phyloP scores from a whole-genome alignment of 78 protist species.

The Ministeria vibrans region DNA sequence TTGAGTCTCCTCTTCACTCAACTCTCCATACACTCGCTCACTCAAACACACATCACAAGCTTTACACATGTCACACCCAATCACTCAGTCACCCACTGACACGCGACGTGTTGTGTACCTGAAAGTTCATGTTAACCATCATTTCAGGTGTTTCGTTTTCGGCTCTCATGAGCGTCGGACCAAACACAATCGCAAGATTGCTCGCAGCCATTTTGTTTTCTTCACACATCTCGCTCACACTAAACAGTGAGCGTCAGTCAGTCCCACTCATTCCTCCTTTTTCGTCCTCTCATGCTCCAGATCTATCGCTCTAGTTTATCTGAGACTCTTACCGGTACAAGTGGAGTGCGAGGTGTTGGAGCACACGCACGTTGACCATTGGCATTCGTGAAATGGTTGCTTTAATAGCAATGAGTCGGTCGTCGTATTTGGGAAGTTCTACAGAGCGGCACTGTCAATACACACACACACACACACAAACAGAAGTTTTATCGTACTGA shows the following conservation, averaged over 20 bases:
- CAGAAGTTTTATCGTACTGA: neutral
- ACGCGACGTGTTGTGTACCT: too few relatives aligned
- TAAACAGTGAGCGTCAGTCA: neutral
- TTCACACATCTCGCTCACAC: neutral
- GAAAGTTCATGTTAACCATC: neutral
- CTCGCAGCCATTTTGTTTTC: neutral
- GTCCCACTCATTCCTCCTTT: neutral
- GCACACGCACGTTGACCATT: neutral
- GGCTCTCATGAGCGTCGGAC: conserved; percentile 12
- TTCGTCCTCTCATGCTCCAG: neutral
- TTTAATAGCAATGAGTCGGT: too few relatives aligned
- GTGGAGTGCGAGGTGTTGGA: neutral
- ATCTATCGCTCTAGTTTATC: neutral
- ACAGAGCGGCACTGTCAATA: neutral
- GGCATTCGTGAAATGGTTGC: too few relatives aligned
- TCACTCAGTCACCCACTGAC: too few relatives aligned
- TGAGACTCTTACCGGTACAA: neutral
- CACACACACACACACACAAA: neutral
- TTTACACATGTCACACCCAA: too few relatives aligned
- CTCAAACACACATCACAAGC: too few relatives aligned
- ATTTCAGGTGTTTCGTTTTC: neutral
- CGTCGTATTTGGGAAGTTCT: neutral
- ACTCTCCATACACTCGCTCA: too few relatives aligned
- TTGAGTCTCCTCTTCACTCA: too few relatives aligned
- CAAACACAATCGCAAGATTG: conserved; percentile 9